phyloP scores from a whole-genome alignment of 768 basidiomycete species.

The Suillus variegatus region DNA sequence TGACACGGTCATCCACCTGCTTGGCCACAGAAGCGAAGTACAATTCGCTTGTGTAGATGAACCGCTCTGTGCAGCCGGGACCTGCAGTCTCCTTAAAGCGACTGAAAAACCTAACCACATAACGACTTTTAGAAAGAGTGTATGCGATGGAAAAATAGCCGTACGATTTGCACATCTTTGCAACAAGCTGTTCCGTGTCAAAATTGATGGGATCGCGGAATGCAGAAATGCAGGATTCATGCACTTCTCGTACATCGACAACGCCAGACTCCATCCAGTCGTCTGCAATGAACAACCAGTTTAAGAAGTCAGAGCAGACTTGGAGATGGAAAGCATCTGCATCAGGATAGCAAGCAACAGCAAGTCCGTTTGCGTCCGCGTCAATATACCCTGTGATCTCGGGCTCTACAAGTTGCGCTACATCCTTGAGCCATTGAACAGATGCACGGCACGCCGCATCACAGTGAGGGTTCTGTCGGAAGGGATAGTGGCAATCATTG shows the following conservation, averaged over 20 bases:
- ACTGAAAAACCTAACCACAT: slow-evolving; percentile 33
- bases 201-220: slow-evolving; percentile 31
- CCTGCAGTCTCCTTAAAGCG: slow-evolving; percentile 39
- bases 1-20: slow-evolving; percentile 43
- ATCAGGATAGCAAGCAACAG: slow-evolving; percentile 30
- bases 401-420: slow-evolving; percentile 31
- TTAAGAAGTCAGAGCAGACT: slow-evolving; percentile 68
- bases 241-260: slow-evolving; percentile 27
- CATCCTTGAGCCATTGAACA: slow-evolving; percentile 35
- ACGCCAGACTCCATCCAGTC: slow-evolving; percentile 39
- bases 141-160: slow-evolving; percentile 12
- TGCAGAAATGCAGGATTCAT: slow-evolving; percentile 27
- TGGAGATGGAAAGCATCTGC: slow-evolving; percentile 57
- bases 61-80: slow-evolving; percentile 39
- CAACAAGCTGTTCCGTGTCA: slow-evolving; percentile 27
- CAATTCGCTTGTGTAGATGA: slow-evolving; percentile 38
- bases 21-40: slow-evolving; percentile 45
- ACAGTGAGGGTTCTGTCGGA: slow-evolving; percentile 32
- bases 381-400: slow-evolving; percentile 39
- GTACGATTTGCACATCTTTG: slow-evolving; percentile 34
- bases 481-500: slow-evolving; percentile 38
- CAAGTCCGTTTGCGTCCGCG: slow-evolving; percentile 46
- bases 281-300: slow-evolving; percentile 42
- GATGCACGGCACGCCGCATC: slow-evolving; percentile 36
- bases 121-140: not conserved